These are phyloP conservation scores for Roridomyces roridus DNA, from an alignment of 768 basidiomycete species.

Conservation along the genomic window DNA sequence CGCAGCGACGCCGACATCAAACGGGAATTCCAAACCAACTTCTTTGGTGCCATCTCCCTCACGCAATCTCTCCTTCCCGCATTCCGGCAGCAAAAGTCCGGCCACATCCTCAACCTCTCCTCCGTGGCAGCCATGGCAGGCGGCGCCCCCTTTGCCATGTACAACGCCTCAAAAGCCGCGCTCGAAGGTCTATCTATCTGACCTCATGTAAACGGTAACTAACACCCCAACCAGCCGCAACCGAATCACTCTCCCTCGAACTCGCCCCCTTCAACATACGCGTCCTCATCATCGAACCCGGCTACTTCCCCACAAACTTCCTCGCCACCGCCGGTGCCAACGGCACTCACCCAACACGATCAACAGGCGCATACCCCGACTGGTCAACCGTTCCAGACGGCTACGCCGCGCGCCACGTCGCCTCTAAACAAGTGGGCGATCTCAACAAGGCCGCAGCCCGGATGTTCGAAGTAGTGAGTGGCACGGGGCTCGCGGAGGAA, in stretches of 20 bases:
- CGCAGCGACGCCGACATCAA: conserved; percentile 22
- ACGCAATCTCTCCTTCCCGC: conserved; percentile 28
- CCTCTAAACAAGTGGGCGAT: conserved; percentile 29
- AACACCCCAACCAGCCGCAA: conserved; percentile 6
- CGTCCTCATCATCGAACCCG: conserved; percentile 31
- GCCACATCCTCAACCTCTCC: conserved; percentile 33
- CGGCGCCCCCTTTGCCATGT: conserved; percentile 27
- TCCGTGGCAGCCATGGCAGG: conserved; percentile 27
- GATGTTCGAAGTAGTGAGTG: conserved; percentile 30
- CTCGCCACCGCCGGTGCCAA: conserved; percentile 10
- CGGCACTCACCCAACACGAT: not conserved
- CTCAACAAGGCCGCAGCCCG: conserved; percentile 24
- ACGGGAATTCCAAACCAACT: conserved; percentile 31
- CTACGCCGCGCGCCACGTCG: not conserved
- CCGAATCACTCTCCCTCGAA: conserved; percentile 32
- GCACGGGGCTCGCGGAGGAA: conserved; percentile 23
- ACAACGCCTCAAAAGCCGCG: conserved; percentile 34
- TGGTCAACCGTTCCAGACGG: conserved; percentile 22
- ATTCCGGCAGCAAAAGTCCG: conserved; percentile 30
- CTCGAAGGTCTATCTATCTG: conserved; percentile 25
- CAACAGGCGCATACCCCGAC: conserved; percentile 23
- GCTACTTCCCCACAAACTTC: conserved; percentile 35
- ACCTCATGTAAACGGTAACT: not conserved
- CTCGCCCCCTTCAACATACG: conserved; percentile 33
- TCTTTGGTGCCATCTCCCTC: conserved; percentile 33